These are phyloP conservation scores for Vachellia pachyceras DNA, from an alignment of 306 rosid species.

Conservation along the genomic window DNA sequence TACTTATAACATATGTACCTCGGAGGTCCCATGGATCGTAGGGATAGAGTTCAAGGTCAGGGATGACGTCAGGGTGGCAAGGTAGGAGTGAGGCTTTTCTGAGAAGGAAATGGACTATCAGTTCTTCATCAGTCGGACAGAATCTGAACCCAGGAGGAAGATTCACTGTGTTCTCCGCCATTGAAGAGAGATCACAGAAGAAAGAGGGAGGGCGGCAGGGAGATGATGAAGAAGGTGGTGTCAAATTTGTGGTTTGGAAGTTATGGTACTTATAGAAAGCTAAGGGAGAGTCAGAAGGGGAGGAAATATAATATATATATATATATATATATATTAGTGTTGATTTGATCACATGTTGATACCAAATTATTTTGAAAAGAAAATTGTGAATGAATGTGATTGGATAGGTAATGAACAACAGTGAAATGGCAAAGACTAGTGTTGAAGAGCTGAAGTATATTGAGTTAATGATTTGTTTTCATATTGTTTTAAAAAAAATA, in stretches of 20 bases:
- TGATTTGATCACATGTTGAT: slow-evolving; percentile 34
- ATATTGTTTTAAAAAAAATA: not conserved
- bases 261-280: slow-evolving; percentile 55
- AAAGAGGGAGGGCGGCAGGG: not conserved
- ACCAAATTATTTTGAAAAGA: not conserved
- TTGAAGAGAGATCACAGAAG: slow-evolving; percentile 18
- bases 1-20: slow-evolving; percentile 44
- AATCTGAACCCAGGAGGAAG: slow-evolving; percentile 95
- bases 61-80: slow-evolving; percentile 93
- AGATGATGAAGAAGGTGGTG: slow-evolving; percentile 1
- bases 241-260: slow-evolving; percentile 17
- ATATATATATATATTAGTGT: no score
- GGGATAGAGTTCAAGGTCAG: slow-evolving; percentile 86
- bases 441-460: not conserved
- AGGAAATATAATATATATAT: no score
- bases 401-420: not conserved
- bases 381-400: not conserved
- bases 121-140: slow-evolving; percentile 92
- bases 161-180: slow-evolving; percentile 70
- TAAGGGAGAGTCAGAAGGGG: no score
- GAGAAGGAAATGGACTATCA: slow-evolving; percentile 88
- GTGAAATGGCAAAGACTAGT: not conserved
- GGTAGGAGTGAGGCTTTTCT: slow-evolving; percentile 87
- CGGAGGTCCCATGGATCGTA: slow-evolving; percentile 91
- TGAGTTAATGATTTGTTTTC: not conserved